Percentiles rank a stretch among this genome's conserved stretches.
Conservation (phyloP, 164 flowering plant genomes). For the Annona squamosa region DNA sequence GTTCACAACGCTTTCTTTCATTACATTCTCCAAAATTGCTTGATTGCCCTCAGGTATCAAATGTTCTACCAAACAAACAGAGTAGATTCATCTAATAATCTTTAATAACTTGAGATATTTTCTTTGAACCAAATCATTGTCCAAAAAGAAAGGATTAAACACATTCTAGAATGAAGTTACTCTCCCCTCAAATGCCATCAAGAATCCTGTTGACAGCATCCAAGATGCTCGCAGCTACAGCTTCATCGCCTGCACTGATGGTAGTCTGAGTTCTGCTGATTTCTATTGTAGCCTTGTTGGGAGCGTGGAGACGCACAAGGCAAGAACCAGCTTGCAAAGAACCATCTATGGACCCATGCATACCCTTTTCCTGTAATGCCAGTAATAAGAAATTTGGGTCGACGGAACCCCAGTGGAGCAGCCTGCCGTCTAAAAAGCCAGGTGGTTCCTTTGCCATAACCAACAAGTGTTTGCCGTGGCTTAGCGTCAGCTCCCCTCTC, state of each 20-base stretch:
- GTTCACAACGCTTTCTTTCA: too few relatives aligned
- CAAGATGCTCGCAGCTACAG: slow-evolving; percentile 34
- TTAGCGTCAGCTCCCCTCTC: slow-evolving; percentile 41
- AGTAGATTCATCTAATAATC: too few relatives aligned
- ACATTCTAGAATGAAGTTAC: background rate
- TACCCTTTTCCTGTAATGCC: slow-evolving; percentile 37
- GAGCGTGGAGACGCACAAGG: slow-evolving; percentile 27
- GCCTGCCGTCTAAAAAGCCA: slow-evolving; percentile 12
- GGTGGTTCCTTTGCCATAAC: slow-evolving; percentile 14
- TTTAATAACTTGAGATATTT: too few relatives aligned
- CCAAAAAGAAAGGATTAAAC: too few relatives aligned
- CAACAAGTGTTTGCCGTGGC: slow-evolving; percentile 35
- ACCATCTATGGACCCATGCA: slow-evolving; percentile 24
- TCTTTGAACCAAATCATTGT: too few relatives aligned
- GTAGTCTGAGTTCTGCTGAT: slow-evolving; percentile 27
- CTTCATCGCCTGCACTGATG: slow-evolving; percentile 39
- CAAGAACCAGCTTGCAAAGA: slow-evolving; percentile 5
- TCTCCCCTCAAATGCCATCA: slow-evolving; percentile 25
- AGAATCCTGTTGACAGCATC: slow-evolving; percentile 31
- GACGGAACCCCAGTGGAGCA: slow-evolving; percentile 44
- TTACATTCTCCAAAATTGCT: too few relatives aligned
- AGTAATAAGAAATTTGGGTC: slow-evolving; percentile 29
- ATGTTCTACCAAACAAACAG: too few relatives aligned
- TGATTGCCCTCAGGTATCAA: too few relatives aligned
- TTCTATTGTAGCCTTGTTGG: slow-evolving; percentile 43